A percentile compares a stretch with the other conserved stretches of the same genome.
Conservation (phyloP, 768 basidiomycete genomes). For the Pulveroboletus frians region DNA sequence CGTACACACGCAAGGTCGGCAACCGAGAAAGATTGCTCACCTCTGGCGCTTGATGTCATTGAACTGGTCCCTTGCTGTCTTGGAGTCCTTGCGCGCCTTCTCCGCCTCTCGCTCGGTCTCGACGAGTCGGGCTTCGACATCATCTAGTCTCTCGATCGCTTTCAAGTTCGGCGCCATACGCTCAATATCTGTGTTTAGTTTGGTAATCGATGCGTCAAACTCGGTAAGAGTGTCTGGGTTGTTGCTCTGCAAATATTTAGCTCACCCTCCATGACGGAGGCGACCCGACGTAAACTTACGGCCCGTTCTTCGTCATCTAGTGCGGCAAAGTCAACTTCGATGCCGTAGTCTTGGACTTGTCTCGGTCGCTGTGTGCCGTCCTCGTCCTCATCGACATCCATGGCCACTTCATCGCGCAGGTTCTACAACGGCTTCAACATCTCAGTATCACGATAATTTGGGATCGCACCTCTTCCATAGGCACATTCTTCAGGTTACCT, state of each 20-base stretch:
- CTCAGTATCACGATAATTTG: not conserved
- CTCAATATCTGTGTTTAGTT: constrained; percentile 77
- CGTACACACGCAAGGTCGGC: not conserved
- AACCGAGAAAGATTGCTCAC: constrained; percentile 35
- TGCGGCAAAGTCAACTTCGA: constrained; percentile 79
- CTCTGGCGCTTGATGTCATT: constrained; percentile 79
- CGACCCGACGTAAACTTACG: constrained; percentile 33
- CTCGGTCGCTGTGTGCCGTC: constrained; percentile 71
- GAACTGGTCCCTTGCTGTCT: constrained; percentile 86
- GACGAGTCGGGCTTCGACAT: constrained; percentile 76
- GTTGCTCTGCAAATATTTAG: constrained; percentile 42
- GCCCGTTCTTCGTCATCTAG: constrained; percentile 73
- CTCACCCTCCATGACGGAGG: not conserved
- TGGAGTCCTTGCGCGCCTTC: constrained; percentile 84
- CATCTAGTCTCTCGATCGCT: constrained; percentile 85
- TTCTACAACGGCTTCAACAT: constrained; percentile 43
- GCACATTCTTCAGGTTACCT: constrained; percentile 80
- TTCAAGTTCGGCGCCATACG: constrained; percentile 96
- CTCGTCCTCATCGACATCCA: constrained; percentile 91
- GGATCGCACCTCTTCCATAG: constrained; percentile 83
- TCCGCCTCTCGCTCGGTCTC: constrained; percentile 93
- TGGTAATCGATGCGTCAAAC: constrained; percentile 67
- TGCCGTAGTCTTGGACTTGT: constrained; percentile 74
- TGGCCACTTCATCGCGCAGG: constrained; percentile 77
- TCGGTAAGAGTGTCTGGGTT: constrained; percentile 60